A percentile compares a stretch with the other conserved stretches of the same genome.
phyloP scores from a whole-genome alignment of 805 yeast species.

The Starmerella powellii region DNA sequence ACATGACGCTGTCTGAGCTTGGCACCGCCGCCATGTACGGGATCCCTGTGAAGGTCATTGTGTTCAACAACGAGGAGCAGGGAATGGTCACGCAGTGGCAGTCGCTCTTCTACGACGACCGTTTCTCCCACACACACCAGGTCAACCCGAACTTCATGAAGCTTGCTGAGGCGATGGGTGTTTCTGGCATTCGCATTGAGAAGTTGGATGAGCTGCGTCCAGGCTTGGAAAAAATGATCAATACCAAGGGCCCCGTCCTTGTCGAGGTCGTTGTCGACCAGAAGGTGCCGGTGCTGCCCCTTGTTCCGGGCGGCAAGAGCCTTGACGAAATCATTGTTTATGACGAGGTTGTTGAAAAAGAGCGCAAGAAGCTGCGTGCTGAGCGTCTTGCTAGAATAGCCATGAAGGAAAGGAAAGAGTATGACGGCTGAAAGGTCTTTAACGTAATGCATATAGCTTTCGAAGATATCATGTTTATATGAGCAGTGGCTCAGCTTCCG shows the following conservation, averaged over 20 bases:
- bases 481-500: too few species aligned
- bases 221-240: conserved; percentile 57
- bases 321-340: conserved; percentile 83
- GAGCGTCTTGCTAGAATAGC: conserved; percentile 27
- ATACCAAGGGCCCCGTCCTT: conserved; percentile 69
- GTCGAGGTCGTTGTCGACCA: conserved; percentile 81
- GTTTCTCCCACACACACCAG: conserved; percentile 98
- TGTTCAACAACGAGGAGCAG: conserved; percentile 94
- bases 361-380: conserved; percentile 29
- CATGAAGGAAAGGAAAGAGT: conserved; percentile 21
- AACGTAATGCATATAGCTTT: too few species aligned
- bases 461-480: too few species aligned
- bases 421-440: conserved; percentile 10
- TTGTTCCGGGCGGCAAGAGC: conserved; percentile 95
- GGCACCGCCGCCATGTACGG: conserved; percentile 88
- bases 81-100: conserved; percentile 99
- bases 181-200: conserved; percentile 64
- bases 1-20: conserved; percentile 90
- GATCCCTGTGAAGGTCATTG: conserved; percentile 79
- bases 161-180: conserved; percentile 88
- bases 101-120: conserved; percentile 87
- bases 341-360: conserved; percentile 69
- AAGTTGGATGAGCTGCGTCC: conserved; percentile 53
- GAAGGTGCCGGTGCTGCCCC: conserved; percentile 92
- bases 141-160: conserved; percentile 85